These are phyloP conservation scores for Aspergillus candidus DNA, from an alignment of 2,329 filamentous ascomycete species.

Conservation along the genomic window DNA sequence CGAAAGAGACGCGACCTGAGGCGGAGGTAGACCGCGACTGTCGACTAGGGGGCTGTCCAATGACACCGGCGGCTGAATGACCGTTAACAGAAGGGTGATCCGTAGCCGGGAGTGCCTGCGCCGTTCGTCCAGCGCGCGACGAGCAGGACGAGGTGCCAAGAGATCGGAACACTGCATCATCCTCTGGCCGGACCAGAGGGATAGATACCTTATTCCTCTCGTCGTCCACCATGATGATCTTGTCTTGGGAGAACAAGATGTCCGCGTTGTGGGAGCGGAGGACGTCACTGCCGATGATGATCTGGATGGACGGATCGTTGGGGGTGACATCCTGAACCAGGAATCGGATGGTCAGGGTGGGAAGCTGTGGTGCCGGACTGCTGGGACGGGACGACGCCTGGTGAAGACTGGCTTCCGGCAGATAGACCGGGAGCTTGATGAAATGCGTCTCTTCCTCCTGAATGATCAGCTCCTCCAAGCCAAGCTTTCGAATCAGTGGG, in stretches of 20 bases:
- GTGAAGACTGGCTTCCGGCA: slow-evolving; percentile 83
- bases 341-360: slow-evolving; percentile 73
- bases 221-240: slow-evolving; percentile 78
- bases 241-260: slow-evolving; percentile 85
- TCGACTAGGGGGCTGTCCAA: slow-evolving; percentile 24
- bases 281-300: slow-evolving; percentile 85
- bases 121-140: slow-evolving; percentile 6
- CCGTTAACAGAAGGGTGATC: slow-evolving; percentile 15
- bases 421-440: slow-evolving; percentile 75
- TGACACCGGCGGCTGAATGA: slow-evolving; percentile 25
- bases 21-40: slow-evolving; percentile 23
- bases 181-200: slow-evolving; percentile 86
- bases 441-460: slow-evolving; percentile 60
- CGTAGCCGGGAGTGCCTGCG: slow-evolving; percentile 3
- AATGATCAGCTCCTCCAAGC: slow-evolving; percentile 60
- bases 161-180: slow-evolving; percentile 72
- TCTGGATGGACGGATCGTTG: slow-evolving; percentile 60
- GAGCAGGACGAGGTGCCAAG: slow-evolving; percentile 54
- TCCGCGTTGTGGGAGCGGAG: slow-evolving; percentile 83
- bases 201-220: slow-evolving; percentile 82
- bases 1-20: slow-evolving; percentile 18
- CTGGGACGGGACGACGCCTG: slow-evolving; percentile 62
- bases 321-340: slow-evolving; percentile 56
- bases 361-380: slow-evolving; percentile 71
- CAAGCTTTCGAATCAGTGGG: slow-evolving; percentile 67